Conservation (phyloP, 2,329 filamentous ascomycete genomes). For the Curvularia lunata region DNA sequence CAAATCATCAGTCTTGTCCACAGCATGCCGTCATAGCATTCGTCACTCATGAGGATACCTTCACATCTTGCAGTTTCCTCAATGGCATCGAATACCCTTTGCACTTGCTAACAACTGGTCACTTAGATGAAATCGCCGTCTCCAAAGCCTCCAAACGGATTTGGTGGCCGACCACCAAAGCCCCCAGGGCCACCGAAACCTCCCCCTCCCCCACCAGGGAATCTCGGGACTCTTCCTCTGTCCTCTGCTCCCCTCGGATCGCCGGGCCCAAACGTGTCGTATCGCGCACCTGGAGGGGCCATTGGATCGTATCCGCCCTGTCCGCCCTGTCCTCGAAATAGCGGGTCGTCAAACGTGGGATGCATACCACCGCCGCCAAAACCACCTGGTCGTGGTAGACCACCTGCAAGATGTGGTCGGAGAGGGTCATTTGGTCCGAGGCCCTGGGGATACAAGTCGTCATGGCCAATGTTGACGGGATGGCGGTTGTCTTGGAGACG, state of each 20-base stretch:
- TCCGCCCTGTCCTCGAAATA: slow-evolving; percentile 70
- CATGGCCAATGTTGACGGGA: slow-evolving; percentile 76
- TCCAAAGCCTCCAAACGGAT: slow-evolving; percentile 67
- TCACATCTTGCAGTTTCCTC: not conserved
- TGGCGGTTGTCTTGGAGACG: slow-evolving; percentile 56
- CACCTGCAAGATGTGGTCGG: slow-evolving; percentile 67
- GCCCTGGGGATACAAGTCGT: slow-evolving; percentile 86
- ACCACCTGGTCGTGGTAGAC: slow-evolving; percentile 62
- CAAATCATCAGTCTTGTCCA: not conserved
- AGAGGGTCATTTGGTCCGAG: slow-evolving; percentile 86
- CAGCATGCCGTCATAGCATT: not conserved
- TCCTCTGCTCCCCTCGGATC: slow-evolving; percentile 54
- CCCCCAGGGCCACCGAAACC: slow-evolving; percentile 51
- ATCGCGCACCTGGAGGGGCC: slow-evolving; percentile 86
- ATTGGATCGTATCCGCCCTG: slow-evolving; percentile 67
- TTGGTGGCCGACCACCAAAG: slow-evolving; percentile 56
- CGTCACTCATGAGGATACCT: slow-evolving; percentile 5
- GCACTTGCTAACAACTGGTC: not conserved
- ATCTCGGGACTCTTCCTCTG: slow-evolving; percentile 38
- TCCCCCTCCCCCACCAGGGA: slow-evolving; percentile 54
- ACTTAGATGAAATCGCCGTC: slow-evolving; percentile 62
- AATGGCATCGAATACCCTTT: not conserved
- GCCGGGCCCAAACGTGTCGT: slow-evolving; percentile 75
- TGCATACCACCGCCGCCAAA: slow-evolving; percentile 86
- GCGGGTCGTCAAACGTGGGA: slow-evolving; percentile 89